Evolutionary conservation across 108 stramenopile genomes (phyloP), one percentile per base, ranked within the genome.

Genomic region (Nannochloropsis oceanica): DNA sequence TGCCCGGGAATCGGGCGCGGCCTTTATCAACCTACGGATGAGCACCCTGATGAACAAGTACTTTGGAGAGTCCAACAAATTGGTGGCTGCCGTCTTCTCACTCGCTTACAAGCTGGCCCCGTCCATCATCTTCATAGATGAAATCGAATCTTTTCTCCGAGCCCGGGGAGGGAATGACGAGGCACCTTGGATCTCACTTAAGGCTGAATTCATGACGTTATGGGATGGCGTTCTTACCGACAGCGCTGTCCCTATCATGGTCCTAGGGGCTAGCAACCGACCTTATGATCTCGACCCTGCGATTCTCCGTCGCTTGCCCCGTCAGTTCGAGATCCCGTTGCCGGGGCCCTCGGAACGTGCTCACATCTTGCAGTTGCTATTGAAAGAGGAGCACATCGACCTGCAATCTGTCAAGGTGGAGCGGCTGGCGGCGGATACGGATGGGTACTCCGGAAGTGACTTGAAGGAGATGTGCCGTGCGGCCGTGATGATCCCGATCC

Each of bases 111-210:
- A 98, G 85, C 88, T 99, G 80, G 92, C 95, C 12, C 98, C 98
- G 8, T 93, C 93, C 83, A 93, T 99, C 34, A 92, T 99, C 25
- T 99, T 99, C 87, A 95, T 99, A 44, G 98, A 98, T 89, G 98
- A 99, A 90, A 92, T 99, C 44, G 98, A 99, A 89, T 93, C 95
- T 24, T 95, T 98, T 85, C 85, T 99, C 79, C 85, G 89, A 84
- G 93, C 91, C 80, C 91, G 97, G 8, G 94, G 93, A 84, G 90
- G 90, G 8, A 79, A 86, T 46, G 95, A 94, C 88, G 90, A 91
- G n/a, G 89, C 93, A 79, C 95, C 94, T 43, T 88, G 93, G 22
- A 43, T 27, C 27, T 92, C 94, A 26, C 92, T 98, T 88, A 96
- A 98, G 91, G 92, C 95, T 12, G 95, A 96, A 89, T 98, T 99